Evolutionary conservation across 176 grass and related monocot genomes (phyloP), one percentile per base, ranked within the genome.

Genomic region (Luzula sylvatica): DNA sequence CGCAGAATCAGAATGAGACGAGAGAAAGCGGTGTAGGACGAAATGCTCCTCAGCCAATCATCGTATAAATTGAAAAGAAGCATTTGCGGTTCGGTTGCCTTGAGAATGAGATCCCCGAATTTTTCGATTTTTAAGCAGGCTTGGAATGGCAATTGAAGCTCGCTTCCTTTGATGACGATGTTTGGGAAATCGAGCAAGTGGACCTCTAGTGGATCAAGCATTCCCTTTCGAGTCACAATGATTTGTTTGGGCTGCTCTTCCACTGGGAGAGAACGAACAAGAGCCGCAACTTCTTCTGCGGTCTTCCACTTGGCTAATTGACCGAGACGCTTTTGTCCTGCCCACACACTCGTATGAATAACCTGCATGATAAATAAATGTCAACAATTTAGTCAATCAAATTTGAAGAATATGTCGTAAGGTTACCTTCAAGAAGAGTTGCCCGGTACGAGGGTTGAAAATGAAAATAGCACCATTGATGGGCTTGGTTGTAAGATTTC

Each of bases 241-340:
- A 96, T 96, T 71, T 96, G 90, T 66, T 96, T 96, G 30, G 90
- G 90, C 50, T 96, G 90, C 58, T 96, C 90, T 72, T 96, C 90
- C 8, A 96, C 84, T 42, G 90, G 90, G 49, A 96, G 64, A 21
- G 90, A 89, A 13, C 90, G 77, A 20, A 96, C 90, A 59, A 96
- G 79, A 3, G 90, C 90, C 70, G 90, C 90, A 71, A 96, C 90
- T 54, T 96, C 90, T 55, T 96, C 90, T n/a, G 90, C 90, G 23
- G 90, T 96, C 81, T 96, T 96, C 90, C 90, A 96, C 71, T 96
- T 96, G 27, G 90, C 90, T 70, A 96, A 58, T 46, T 96, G 90
- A 1, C 90, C 84, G 19, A 96, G 90, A 73, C 90, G 84, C 64
- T 96, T 96, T 57, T 96, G 90, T 65, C 90, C 90, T 1, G 90